Evolutionary conservation across 768 basidiomycete species (phyloP), one percentile per base, ranked within the genome.

Genomic region (Auricularia cornea): DNA sequence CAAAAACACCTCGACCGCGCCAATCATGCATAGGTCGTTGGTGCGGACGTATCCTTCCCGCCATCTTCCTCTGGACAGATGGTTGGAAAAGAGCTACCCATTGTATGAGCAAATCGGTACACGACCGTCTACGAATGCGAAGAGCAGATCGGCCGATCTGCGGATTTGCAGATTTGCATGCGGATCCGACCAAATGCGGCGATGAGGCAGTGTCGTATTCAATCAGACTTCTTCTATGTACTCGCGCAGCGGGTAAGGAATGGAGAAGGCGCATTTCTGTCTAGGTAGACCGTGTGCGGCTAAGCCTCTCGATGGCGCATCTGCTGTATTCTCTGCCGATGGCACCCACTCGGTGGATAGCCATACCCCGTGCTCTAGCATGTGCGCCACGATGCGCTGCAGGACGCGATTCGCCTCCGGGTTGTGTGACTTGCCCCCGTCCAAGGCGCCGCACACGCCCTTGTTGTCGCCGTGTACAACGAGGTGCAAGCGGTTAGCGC

Each of bases 401-500:
- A 80, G 65, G 23, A 79, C 72, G 0, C 32, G 8, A 40, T 60
- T 38, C 20, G 28, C 14, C 10, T 16, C n/a, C 11, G 28, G 12
- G 11, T 70, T 65, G 10, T 70, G 70, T 26, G 73, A 74, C 11
- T 23, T 59, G 3, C 69, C 66, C 1, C 68, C 69, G 4, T 64
- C 65, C 5, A 80, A 64, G 0, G 77, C 74, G 0, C 70, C 67
- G n/a, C 82, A 71, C 0, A 80, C 77, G 0, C 77, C 77, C 10
- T 66, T 35, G 62, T 82, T 81, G 65, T 83, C 80, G 0, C 78
- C 80, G 8, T 72, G 70, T 2, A 83, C 62, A 0, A 63, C 52
- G 5, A 80, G 54, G 28, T 70, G 72, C 3, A 65, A 68, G 6
- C 71, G 64, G 0, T 33, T 57, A 33, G 69, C 66, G 1, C 71